Base-by-base conservation (phyloP, 129 eudicot genomes). In the Flaveria trinervia region DNA sequence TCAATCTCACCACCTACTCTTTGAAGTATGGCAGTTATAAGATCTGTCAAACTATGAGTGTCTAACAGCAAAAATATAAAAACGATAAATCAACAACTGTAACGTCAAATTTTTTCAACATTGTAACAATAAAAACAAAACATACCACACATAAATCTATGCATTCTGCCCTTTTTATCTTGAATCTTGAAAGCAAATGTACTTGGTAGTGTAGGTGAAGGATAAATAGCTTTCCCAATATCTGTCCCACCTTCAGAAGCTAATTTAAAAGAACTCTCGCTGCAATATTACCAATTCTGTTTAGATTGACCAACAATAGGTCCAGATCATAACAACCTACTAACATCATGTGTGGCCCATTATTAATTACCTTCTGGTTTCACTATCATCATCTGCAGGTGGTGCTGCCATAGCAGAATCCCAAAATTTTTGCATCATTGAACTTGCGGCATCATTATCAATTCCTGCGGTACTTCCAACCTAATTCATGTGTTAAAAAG, bases 401-500 rank as follows among this genome's bases (percentile, higher is more conserved):
- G 86, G 66, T 73, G 86, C 74, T 45, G 85, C 94, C 97, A 91
- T 89, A 17, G 99, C 97, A 68, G 97, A 91, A 78, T 91, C 97
- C 99, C 97, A 95, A 83, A 95, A 91, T 25, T 84, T 88, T 82
- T 95, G 99, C 97, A 95, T 86, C 99, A 91, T 83, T 64, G 85
- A 83, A 81, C 71, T 85, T 77, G 97, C 85, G 52, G 92, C 93
- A 59, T 91, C 97, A 78, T 72, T 88, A 77, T 80, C 91, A 39
- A 82, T 85, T 73, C 96, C 99, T 25, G 88, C 84, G 44, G 96
- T 71, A 85, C 68, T 89, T 70, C 99, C 99, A 69, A 91, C 90
- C 99, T 93, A 82, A 52, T 71, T 57, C 68, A 75, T 11, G 1
- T 33, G 4, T 39, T 45, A 22, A 46, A 70, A 78, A 15, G 67